phyloP scores from a whole-genome alignment of 164 flowering plant species.

The Protea cynaroides region DNA sequence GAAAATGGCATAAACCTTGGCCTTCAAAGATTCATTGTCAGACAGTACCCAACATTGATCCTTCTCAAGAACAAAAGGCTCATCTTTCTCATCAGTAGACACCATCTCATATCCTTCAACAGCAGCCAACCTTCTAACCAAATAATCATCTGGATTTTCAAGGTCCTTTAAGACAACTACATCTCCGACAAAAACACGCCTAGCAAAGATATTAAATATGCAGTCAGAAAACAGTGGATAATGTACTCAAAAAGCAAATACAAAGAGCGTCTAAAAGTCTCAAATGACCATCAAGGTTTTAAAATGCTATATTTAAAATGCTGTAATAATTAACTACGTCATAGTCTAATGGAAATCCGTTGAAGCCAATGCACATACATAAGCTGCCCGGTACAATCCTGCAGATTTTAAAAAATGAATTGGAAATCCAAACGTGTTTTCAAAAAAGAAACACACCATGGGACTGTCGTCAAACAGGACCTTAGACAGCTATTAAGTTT shows the following conservation, averaged over 20 bases:
- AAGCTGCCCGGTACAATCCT: no score
- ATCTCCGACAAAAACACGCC: constrained; percentile 86
- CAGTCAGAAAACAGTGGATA: no score
- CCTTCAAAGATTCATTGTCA: constrained; percentile 72
- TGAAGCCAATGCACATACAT: no score
- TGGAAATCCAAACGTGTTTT: no score
- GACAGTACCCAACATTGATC: constrained; percentile 94
- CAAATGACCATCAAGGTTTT: background rate
- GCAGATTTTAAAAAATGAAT: no score
- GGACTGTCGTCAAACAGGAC: no score
- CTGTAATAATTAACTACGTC: background rate
- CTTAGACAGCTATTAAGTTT: no score
- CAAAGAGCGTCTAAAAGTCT: background rate
- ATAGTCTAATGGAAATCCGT: background rate
- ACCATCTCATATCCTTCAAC: constrained; percentile 87
- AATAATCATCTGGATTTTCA: constrained; percentile 38
- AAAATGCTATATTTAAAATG: no score
- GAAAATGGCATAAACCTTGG: constrained; percentile 53
- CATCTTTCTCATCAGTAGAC: constrained; percentile 77
- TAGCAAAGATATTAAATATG: constrained; percentile 19
- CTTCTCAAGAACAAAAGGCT: constrained; percentile 79
- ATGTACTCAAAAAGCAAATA: no score
- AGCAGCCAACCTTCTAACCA: constrained; percentile 92
- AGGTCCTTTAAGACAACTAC: constrained; percentile 88
- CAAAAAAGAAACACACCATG: no score